These are phyloP conservation scores for Oxytropis ochrocephala DNA, from an alignment of 306 rosid genomes.

Conservation along the genomic window DNA sequence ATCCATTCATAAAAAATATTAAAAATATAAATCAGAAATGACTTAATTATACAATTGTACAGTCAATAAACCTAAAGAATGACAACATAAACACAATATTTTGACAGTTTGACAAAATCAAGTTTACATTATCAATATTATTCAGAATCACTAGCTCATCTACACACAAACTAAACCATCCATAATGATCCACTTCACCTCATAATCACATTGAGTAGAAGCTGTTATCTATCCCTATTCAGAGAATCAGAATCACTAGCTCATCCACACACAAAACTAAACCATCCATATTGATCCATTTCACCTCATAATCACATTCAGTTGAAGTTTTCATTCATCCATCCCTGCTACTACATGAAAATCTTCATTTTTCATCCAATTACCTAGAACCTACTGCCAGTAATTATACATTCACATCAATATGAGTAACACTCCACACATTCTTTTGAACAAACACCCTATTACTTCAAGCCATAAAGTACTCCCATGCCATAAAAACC, in stretches of 20 bases:
- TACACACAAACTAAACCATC: no score
- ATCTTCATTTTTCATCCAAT: neutral
- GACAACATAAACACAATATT: neutral
- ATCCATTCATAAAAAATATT: neutral
- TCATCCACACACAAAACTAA: no score
- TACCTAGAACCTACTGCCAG: neutral
- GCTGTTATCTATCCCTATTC: no score
- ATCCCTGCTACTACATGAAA: neutral
- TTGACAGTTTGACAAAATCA: no score
- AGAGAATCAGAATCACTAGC: no score
- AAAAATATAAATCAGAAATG: neutral
- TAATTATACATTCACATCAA: neutral
- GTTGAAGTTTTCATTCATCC: neutral
- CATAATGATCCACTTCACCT: no score
- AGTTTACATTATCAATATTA: no score
- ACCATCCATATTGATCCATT: neutral
- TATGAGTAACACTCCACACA: neutral
- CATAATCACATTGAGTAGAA: no score
- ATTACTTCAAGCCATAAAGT: neutral
- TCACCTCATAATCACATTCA: neutral
- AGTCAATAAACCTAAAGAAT: neutral
- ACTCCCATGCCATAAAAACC: neutral
- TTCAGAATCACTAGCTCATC: no score
- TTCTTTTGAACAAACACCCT: neutral
- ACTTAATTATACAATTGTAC: neutral